A percentile compares a stretch with the other conserved stretches of the same genome.
Conservation (phyloP, 176 grass and related monocot species). For the Echinochloa phyllopogon region DNA sequence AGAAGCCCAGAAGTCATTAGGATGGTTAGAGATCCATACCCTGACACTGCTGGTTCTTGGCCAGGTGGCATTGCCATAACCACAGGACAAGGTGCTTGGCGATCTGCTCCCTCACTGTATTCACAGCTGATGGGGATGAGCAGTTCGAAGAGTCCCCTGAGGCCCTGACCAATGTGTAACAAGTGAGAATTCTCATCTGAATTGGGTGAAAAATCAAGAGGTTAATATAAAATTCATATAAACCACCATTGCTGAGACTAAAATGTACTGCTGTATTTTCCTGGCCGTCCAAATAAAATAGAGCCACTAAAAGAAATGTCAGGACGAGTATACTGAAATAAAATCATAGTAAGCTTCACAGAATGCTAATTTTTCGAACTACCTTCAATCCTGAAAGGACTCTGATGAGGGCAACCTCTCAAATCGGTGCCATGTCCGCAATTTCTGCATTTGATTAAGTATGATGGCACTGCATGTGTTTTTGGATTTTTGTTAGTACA, state of each 20-base stretch:
- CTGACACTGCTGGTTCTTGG: conserved; percentile 30
- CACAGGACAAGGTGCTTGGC: conserved; percentile 75
- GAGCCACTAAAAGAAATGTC: too few species aligned
- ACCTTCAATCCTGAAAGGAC: conserved; percentile 86
- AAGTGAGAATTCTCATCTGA: conserved; percentile 33
- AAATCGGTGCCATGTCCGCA: conserved; percentile 93
- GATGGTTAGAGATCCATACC: conserved; percentile 17
- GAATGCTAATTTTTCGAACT: neutral
- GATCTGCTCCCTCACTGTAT: conserved; percentile 67
- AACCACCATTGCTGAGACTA: neutral
- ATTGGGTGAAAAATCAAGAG: neutral
- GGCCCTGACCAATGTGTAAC: conserved; percentile 44
- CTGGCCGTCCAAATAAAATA: neutral
- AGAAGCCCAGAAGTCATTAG: neutral
- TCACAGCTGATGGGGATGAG: conserved; percentile 69
- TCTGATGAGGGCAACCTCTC: conserved; percentile 89
- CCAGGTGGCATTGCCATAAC: conserved; percentile 66
- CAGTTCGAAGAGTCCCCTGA: conserved; percentile 79
- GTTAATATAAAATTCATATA: neutral
- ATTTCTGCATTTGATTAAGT: conserved; percentile 85
- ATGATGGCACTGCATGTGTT: conserved; percentile 77
- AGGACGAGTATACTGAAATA: neutral
- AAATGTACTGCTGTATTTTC: neutral
- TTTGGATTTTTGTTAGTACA: conserved; percentile 2
- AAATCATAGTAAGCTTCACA: neutral